Evolutionary conservation across 345 rosid species (phyloP), one percentile per base, ranked within the genome.

Genomic region (Rhizophora mangle): DNA sequence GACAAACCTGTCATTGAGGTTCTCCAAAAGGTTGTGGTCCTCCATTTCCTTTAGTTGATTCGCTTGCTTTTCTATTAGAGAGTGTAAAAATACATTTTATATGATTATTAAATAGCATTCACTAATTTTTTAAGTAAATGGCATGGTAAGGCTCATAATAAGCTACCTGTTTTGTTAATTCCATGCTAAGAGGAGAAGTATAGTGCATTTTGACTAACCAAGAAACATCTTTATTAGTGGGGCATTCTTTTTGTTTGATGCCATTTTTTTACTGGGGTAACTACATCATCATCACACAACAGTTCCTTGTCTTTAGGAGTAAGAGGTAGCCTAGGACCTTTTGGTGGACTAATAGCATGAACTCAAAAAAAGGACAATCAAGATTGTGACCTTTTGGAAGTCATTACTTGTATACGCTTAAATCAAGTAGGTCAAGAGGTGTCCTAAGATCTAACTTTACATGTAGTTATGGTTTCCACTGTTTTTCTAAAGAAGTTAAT

Each of bases 371-470:
- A 67, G 60, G 67, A 24, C 0, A 59, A 68, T 80, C 64, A 73
- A 72, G 56, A 39, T 26, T 13, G 27, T 31, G 70, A 31, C 24
- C 24, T 24, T 24, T 24, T 57, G 52, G 51, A 74, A 68, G 49
- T 79, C 34, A 54, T 65, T 88, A 95, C 98, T 88, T 95, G 93
- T 95, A 92, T 49, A 88, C 89, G 77, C 93, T 92, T 65, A 95
- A 91, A 82, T 95, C 99, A 77, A 95, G 96, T 72, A 95, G 85
- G 83, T 95, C 96, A 76, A 92, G 89, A 39, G 98, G 96, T 79
- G 92, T 88, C 80, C 99, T 98, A 63, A 95, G 98, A 86, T 95
- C 99, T 67, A 97, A 89, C 83, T 95, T 97, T 64, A 86, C 99
- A 81, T 80, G 83, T 54, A 95, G 89, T 74, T 90, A 80, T 21